A percentile compares a stretch with the other conserved stretches of the same genome.
Conservation (phyloP, 2,329 filamentous ascomycete genomes). For the Botrytis medusae region DNA sequence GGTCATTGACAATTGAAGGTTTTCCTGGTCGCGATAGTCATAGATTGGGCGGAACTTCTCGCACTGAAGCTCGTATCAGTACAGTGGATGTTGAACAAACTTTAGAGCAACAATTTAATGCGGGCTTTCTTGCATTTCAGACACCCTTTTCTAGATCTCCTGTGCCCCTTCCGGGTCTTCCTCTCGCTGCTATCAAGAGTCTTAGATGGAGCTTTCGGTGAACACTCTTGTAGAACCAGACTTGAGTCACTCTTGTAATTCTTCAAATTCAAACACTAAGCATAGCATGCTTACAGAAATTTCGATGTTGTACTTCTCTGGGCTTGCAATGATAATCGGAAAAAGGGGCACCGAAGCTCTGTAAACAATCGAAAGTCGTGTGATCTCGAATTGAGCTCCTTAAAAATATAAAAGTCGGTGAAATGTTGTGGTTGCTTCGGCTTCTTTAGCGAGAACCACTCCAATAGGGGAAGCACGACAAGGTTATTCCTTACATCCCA, state of each 20-base stretch:
- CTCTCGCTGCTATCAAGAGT: not conserved
- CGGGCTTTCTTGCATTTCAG: not conserved
- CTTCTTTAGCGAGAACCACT: not conserved
- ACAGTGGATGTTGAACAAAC: accelerated
- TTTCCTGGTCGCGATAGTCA: too few species aligned
- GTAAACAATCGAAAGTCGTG: not conserved
- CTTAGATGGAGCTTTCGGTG: not conserved
- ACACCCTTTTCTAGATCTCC: not conserved
- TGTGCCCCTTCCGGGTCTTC: not conserved
- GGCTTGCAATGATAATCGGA: not conserved
- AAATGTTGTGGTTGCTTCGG: not conserved
- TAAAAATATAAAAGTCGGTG: too few species aligned
- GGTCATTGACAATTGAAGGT: not conserved
- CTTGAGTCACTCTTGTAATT: not conserved
- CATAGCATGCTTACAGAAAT: not conserved
- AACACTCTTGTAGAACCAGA: not conserved
- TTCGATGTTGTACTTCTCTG: not conserved
- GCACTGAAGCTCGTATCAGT: not conserved
- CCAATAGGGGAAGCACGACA: not conserved
- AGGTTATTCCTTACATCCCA: not conserved
- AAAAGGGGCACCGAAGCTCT: not conserved
- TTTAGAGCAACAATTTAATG: not conserved
- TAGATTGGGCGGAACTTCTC: not conserved
- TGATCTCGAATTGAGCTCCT: not conserved
- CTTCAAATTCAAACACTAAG: not conserved